Base-by-base conservation (phyloP, 2,329 filamentous ascomycete species). In the Exophiala dermatitidis region DNA sequence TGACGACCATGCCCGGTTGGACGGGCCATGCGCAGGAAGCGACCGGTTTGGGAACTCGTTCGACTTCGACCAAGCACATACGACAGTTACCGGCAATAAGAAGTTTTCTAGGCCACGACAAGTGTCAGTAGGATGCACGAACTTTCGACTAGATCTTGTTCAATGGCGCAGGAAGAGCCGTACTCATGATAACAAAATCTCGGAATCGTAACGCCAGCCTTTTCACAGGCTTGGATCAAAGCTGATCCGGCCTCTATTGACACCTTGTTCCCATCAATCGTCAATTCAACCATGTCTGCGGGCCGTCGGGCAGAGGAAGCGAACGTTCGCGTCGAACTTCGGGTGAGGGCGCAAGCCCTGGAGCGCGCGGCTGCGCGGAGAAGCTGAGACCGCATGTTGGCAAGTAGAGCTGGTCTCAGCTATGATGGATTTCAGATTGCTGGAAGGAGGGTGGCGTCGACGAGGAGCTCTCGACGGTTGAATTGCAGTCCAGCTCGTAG, bases 171-270 rank as follows among this genome's bases (percentile, higher is more conserved):
- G 51, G 45, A 31, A 49, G 29, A 37, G 64, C 76, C 82, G 75
- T 82, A 89, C 86, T 97, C 91, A 81, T 96, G 91, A 75, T 97
- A 97, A 76, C 91, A 97, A 75, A 95, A 96, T 88, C 90, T 90
- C 64, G 91, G 91, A 68, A 97, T 80, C 59, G 86, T 93, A 62
- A 79, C 81, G 68, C 93, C 93, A 62, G 91, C 93, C 78, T 98
- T 96, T 76, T 98, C 93, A 78, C 93, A 98, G 69, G 93, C 93
- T 77, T 98, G 93, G 71, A 98, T 98, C 67, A 98, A 81, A 68
- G 93, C 91, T 65, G 93, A 93, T 63, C 91, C 91, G 74, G 91
- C 91, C 87, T 96, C 90, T 71, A 98, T 90, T 60, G 90, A 95
- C 52, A 98, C 86, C 76, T 96, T 95, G 79, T 95, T 95, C 70